Evolutionary conservation across 192 early-diverging fungal genomes (phyloP), one percentile per base, ranked within the genome.

Genomic region (Coemansia sp.): DNA sequence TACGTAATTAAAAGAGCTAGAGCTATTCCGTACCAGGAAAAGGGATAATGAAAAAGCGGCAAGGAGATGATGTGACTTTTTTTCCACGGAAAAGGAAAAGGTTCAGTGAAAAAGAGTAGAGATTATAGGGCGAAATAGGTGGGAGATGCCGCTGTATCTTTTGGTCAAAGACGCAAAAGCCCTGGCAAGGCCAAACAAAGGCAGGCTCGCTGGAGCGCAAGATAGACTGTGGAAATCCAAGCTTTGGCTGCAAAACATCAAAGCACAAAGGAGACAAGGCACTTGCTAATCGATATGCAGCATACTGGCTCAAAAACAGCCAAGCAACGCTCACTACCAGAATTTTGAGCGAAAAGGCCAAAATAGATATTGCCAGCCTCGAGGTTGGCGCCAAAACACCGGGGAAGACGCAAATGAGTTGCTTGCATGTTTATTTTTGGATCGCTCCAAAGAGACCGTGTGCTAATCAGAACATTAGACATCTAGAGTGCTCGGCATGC

Each of bases 391-490:
- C 33, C 55, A 36, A 33, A 19, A 13, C 11, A 0, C 9, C 17
- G 33, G 13, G 23, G n/a, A 34, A 36, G 17, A 34, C 14, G 33
- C n/a, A 36, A 34, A 57, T 20, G 55, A 5, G 50, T 29, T 53
- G 25, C 50, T 29, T 53, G 42, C 42, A 45, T 29, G 50, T 34
- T 17, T 57, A 57, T 57, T 57, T 57, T 35, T 57, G 34, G 55
- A 57, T 57, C 14, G 17, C 23, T 36, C 20, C 33, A 6, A 13
- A 19, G 15, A 36, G 11, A 25, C 33, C 15, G 17, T 34, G 15
- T 52, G 49, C 49, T 52, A 57, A 57, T 57, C 55, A 57, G 55
- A 57, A 57, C 55, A 57, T 36, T 36, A 57, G n/a, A 36, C 15
- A 35, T 17, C 14, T 15, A 8, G 17, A 57, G 55, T 10, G 14